A percentile compares a stretch with the other conserved stretches of the same genome.
Conservation (phyloP, 1,284 basidiomycete species). For the Sphaerobolus stellatus region DNA sequence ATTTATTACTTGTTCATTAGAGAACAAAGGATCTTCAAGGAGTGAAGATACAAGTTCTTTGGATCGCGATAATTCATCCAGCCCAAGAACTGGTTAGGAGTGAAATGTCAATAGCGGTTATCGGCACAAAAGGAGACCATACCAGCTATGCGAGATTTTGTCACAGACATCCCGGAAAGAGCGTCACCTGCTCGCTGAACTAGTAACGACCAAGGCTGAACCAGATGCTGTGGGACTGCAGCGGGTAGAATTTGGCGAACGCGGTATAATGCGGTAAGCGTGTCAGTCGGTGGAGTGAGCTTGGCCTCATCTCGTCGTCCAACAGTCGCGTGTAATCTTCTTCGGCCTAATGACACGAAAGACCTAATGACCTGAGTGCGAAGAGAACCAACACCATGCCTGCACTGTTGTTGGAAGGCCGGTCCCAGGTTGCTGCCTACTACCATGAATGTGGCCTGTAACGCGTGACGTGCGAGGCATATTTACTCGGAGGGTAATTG, state of each 20-base stretch:
- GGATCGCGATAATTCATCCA: conserved; percentile 50
- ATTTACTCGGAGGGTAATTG: too few relatives aligned
- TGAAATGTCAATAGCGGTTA: conserved; percentile 7
- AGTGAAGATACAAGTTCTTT: conserved; percentile 62
- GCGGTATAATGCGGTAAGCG: conserved; percentile 1
- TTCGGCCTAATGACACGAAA: too few relatives aligned
- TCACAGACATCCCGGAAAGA: conserved; percentile 28
- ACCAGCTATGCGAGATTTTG: conserved; percentile 49
- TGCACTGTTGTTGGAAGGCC: too few relatives aligned
- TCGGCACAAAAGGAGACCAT: conserved; percentile 21
- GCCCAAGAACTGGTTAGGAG: conserved; percentile 47
- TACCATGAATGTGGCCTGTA: too few relatives aligned
- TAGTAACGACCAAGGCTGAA: conserved; percentile 36
- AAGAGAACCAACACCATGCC: too few relatives aligned
- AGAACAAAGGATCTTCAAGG: conserved; percentile 64
- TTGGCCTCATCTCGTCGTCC: not conserved
- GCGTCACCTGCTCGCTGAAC: conserved; percentile 36
- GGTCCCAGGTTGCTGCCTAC: too few relatives aligned
- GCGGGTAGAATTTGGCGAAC: not conserved
- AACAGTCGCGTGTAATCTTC: not conserved
- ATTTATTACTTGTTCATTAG: conserved; percentile 42
- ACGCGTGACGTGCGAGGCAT: too few relatives aligned
- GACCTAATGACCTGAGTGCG: too few relatives aligned
- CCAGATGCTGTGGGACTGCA: not conserved
- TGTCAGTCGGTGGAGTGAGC: not conserved